phyloP scores from a whole-genome alignment of 169 alveolate species.

The Cryptosporidium parvum region DNA sequence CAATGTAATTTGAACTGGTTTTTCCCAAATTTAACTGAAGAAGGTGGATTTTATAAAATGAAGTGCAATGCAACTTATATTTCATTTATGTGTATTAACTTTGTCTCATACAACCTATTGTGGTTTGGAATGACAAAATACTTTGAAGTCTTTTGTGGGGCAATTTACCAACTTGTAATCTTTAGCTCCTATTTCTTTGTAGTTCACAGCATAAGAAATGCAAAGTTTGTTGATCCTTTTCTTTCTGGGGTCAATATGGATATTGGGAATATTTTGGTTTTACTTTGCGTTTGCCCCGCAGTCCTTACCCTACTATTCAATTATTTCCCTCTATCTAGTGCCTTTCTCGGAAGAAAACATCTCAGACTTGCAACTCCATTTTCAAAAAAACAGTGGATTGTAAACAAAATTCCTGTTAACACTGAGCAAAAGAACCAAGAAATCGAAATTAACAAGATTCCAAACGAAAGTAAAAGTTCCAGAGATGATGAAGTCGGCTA shows the following conservation, averaged over 20 bases:
- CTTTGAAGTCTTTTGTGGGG: constrained; percentile 56
- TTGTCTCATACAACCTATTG: constrained; percentile 18
- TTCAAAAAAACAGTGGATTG: constrained; percentile 60
- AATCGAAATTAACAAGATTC: constrained; percentile 12
- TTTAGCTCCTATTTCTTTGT: constrained; percentile 50
- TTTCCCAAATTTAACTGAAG: constrained; percentile 22
- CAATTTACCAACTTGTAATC: constrained; percentile 60
- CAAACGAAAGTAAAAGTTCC: background rate
- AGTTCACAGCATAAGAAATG: constrained; percentile 41
- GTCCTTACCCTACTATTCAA: constrained; percentile 42
- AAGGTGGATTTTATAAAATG: background rate
- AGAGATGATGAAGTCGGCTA: constrained; percentile 73
- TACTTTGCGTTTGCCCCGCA: constrained; percentile 67
- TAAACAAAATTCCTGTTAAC: constrained; percentile 28
- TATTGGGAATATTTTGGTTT: constrained; percentile 31
- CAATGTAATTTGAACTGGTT: constrained; percentile 60
- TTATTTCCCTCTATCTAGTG: constrained; percentile 70
- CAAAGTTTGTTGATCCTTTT: constrained; percentile 46
- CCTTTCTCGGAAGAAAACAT: constrained; percentile 68
- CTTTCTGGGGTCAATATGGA: constrained; percentile 25
- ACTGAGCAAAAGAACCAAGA: constrained; percentile 50
- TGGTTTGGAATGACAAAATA: constrained; percentile 66
- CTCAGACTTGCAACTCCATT: constrained; percentile 73
- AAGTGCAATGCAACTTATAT: constrained; percentile 31
- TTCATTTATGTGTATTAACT: constrained; percentile 11